Evolutionary conservation across 2,329 filamentous ascomycete species (phyloP).

Genomic region (Epichloe typhina): DNA sequence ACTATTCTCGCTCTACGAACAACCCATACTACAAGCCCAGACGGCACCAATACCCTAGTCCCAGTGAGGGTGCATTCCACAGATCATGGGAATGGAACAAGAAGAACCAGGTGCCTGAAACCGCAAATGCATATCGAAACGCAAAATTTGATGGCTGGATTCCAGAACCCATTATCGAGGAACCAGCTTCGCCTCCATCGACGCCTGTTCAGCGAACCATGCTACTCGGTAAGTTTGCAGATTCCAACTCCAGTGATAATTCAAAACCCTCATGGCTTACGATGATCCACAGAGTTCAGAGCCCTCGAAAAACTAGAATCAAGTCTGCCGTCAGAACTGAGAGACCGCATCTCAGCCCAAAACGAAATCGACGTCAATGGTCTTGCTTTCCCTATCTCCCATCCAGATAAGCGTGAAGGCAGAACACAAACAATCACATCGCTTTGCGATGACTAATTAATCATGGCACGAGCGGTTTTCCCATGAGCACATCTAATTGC

Average conservation of each 20-base stretch:
- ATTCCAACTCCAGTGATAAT: neutral
- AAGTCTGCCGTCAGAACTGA: neutral
- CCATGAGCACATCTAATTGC: neutral
- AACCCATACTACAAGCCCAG: constrained; percentile 23
- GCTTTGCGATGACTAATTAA: too few species aligned
- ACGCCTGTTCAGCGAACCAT: constrained; percentile 13
- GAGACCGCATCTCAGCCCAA: neutral
- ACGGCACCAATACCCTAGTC: constrained; percentile 8
- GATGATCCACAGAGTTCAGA: neutral
- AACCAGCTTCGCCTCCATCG: constrained; percentile 15
- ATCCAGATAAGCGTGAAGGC: neutral
- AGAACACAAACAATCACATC: neutral
- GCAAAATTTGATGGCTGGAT: constrained; percentile 9
- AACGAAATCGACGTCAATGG: neutral
- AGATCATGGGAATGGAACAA: constrained; percentile 1
- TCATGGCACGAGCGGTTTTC: neutral
- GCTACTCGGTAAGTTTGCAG: constrained; percentile 17
- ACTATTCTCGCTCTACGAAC: constrained; percentile 16
- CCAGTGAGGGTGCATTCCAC: constrained; percentile 1
- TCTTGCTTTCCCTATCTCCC: neutral
- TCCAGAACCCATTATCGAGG: constrained; percentile 22
- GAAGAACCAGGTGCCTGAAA: neutral
- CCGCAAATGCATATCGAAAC: neutral
- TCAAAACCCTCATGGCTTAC: neutral
- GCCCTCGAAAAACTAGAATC: neutral